A percentile compares a stretch with the other conserved stretches of the same genome.
These are phyloP conservation scores for Stephania japonica DNA, from an alignment of 164 flowering plant species.

Conservation along the genomic window DNA sequence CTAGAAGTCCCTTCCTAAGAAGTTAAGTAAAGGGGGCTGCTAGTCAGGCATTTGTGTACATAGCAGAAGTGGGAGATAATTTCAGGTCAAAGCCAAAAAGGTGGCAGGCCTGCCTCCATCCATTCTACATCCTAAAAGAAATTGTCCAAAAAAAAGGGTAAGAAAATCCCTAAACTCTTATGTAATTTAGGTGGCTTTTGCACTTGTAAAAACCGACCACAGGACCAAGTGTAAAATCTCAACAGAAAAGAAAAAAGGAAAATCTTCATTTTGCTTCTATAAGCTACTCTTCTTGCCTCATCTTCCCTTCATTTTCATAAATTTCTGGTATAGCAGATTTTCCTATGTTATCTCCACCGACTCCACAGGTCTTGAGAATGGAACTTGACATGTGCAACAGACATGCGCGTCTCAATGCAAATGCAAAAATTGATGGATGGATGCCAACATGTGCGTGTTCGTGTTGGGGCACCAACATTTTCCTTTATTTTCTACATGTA, in stretches of 20 bases:
- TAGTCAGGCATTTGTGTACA: conserved; percentile 18
- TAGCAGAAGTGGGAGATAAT: conserved; percentile 15
- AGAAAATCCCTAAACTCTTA: background rate
- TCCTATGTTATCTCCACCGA: no score
- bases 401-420: no score
- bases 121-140: background rate
- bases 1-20: conserved; percentile 12
- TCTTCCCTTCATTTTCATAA: background rate
- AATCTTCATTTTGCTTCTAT: background rate
- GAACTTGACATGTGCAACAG: no score
- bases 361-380: no score
- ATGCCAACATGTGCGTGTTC: no score
- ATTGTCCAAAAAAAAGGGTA: conserved; percentile 20
- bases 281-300: background rate
- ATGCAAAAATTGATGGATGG: no score
- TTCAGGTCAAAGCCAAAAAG: conserved; percentile 49
- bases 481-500: no score
- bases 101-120: conserved; percentile 37
- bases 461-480: no score
- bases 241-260: background rate
- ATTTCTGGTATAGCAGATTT: no score
- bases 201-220: conserved; percentile 7
- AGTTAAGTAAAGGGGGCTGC: conserved; percentile 7
- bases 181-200: conserved; percentile 1
- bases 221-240: conserved; percentile 2